Conservation (phyloP, 768 basidiomycete genomes). For the Chalciporus pseudorubinellus region DNA sequence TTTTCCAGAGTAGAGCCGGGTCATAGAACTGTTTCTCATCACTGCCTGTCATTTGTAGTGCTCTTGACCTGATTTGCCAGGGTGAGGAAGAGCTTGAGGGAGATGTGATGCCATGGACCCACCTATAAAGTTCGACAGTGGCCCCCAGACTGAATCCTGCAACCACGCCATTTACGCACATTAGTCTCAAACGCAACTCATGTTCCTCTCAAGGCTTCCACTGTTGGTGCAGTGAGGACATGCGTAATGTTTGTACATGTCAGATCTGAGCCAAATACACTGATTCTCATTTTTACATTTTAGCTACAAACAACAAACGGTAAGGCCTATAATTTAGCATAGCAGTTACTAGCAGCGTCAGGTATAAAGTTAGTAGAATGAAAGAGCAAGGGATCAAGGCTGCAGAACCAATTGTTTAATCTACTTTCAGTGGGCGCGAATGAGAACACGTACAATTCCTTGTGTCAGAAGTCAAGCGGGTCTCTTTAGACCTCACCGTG, state of each 20-base stretch:
- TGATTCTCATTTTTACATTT: too few species aligned
- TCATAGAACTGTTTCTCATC: slow-evolving; percentile 41
- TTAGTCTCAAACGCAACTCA: slow-evolving; percentile 45
- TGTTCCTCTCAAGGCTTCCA: slow-evolving; percentile 46
- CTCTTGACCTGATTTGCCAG: slow-evolving; percentile 31
- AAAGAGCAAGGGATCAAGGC: neutral
- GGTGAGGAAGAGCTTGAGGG: slow-evolving; percentile 3
- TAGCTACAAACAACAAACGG: neutral
- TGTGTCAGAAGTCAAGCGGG: neutral
- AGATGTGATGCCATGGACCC: neutral
- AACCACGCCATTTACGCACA: slow-evolving; percentile 37
- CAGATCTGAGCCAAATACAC: too few species aligned
- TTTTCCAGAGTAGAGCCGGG: slow-evolving; percentile 54
- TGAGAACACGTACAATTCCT: neutral
- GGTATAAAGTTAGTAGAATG: neutral
- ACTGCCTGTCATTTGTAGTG: slow-evolving; percentile 24
- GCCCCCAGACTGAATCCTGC: slow-evolving; percentile 49
- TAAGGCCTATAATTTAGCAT: neutral
- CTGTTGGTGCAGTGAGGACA: slow-evolving; percentile 43
- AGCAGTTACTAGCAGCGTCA: neutral
- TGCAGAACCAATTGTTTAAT: too few species aligned
- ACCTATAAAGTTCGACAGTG: slow-evolving; percentile 39
- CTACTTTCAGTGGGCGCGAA: neutral
- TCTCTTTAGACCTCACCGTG: slow-evolving; percentile 36
- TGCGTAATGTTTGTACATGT: slow-evolving; percentile 65